Evolutionary conservation across 345 rosid species (phyloP), one percentile per base, ranked within the genome.

Genomic region (Pugionium dolabratum): DNA sequence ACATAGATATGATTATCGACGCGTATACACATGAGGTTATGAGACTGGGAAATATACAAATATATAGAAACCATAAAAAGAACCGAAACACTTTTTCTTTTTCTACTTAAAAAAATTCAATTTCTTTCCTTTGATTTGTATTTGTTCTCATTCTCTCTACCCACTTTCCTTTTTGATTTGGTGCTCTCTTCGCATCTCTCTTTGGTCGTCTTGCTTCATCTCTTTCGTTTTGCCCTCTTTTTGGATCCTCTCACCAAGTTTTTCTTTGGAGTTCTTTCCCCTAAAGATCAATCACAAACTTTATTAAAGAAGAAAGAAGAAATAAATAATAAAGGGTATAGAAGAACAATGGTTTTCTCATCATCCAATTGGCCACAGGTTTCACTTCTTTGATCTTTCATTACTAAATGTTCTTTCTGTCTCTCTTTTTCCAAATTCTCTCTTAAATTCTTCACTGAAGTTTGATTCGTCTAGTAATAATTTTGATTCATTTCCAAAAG

Each of bases 281-380:
- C 62, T 83, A 84, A 85, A 64, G 82, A 75, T 81, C 84, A 80
- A 78, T 80, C 79, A 18, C 18, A 73, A 79, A 66, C 87, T 84
- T 89, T 84, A 79, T 71, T 65, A 88, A 75, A 84, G 83, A 78
- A 69, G 66, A 52, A 73, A 33, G 64, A 71, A 49, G 59, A 59
- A 44, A 66, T 18, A 77, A 52, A 77, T 50, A 46, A 46, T 58
- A 45, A 35, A 82, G 49, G 74, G 51, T 55, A 25, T 47, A 82
- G 48, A 73, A 51, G 62, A 76, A 79, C 81, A 71, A 89, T 86
- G 96, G 82, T 74, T 73, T 89, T 84, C 76, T 78, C 96, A 54
- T 18, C 18, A 18, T 84, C 96, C 77, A 80, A 84, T 67, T 86
- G 96, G 96, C 82, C 86, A 36, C 96, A 82, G 89, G 91, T 85